Evolutionary conservation across 768 basidiomycete species (phyloP), one percentile per base, ranked within the genome.

Genomic region (Xerocomus brunneocitrinus): DNA sequence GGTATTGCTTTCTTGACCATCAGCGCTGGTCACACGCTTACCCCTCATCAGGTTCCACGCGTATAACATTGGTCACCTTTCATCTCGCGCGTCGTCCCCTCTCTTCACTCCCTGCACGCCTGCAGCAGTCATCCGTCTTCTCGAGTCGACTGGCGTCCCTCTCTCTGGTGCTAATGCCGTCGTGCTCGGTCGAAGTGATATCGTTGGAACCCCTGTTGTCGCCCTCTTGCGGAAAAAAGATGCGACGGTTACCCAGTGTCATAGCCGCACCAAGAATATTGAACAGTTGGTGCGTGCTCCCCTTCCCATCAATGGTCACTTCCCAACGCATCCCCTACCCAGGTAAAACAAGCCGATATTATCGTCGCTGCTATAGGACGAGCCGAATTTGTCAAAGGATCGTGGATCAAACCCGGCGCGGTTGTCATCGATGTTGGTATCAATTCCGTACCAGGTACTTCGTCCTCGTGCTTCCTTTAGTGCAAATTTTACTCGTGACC

Each of bases 381-480:
- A 72, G 73, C 97, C 24, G 85, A 93, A 65, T 91, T 87, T 53
- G 83, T 98, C 60, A 85, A 93, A 66, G 95, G 93, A 22, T 83
- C 85, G 7, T 98, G 97, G 97, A 72, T 99, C 56, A 98, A 98
- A 73, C 86, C 87, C 4, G 97, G 95, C 32, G 92, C 89, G 27
- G 83, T 95, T 47, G 91, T 99, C 49, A 93, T 99, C 58, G 97
- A 99, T 64, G 97, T 99, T 50, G 97, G 97, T 45, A 98, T 95
- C 64, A 99, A 98, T 73, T 95, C 90, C 66, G 79, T 98, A 49
- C 87, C 90, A 57, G 93, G 92, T 89, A 67, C 70, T 67, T 39
- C 14, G 13, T 8, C 31, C 47, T 5, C 45, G 3, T 54, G 40
- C 30, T 27, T 8, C 25, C 19, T 22, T 34, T 8, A 38, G 12